A percentile compares a stretch with the other conserved stretches of the same genome.
Conservation (phyloP, 305 asterid species). For the Fraxinus greggii region DNA sequence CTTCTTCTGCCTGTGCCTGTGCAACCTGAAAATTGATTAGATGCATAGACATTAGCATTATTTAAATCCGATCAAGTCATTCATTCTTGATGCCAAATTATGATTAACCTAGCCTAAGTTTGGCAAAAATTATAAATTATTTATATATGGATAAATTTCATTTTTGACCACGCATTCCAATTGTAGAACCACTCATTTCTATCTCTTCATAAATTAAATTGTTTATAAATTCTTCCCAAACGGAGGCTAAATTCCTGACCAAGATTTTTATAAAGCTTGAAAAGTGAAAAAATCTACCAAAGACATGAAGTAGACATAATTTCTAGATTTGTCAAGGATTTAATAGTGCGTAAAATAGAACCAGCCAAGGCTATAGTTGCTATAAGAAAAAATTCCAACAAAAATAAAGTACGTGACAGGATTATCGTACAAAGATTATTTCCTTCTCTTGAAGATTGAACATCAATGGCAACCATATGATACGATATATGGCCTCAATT, state of each 20-base stretch:
- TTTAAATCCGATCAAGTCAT: not conserved
- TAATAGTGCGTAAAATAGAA: not conserved
- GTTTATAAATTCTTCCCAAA: not conserved
- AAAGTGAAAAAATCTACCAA: not conserved
- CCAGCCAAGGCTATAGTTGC: not conserved
- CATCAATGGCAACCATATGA: not conserved
- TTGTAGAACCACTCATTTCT: not conserved
- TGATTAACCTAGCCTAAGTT: not conserved
- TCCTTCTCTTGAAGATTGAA: not conserved
- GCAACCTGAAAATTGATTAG: slow-evolving; percentile 57
- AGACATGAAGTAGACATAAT: not conserved
- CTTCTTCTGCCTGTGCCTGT: slow-evolving; percentile 66
- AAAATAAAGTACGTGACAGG: not conserved
- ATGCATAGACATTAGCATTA: slow-evolving; percentile 4
- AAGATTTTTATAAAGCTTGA: not conserved
- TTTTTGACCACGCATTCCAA: not conserved
- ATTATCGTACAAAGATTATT: not conserved
- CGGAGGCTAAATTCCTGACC: not conserved
- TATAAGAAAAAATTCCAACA: not conserved
- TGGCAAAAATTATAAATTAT: not conserved
- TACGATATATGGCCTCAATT: not conserved
- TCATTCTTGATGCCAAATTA: not conserved
- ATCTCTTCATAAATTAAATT: too few species aligned
- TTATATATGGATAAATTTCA: not conserved
- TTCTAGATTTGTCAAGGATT: not conserved